These are phyloP conservation scores for Paramecium biaurelia DNA, from an alignment of 73 alveolate genomes.

Conservation along the genomic window DNA sequence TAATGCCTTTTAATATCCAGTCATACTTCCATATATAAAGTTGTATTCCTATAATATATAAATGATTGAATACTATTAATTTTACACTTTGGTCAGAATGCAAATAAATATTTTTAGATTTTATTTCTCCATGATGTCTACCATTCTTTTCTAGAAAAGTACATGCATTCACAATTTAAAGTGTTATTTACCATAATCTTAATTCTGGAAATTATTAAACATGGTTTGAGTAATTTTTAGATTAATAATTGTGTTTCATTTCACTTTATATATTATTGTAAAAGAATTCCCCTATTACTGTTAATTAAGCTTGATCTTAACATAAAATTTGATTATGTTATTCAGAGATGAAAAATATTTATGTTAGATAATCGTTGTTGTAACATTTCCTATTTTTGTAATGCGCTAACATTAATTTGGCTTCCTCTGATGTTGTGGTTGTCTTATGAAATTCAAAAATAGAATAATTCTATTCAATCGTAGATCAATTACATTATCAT, in stretches of 20 bases:
- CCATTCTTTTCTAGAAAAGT: neutral
- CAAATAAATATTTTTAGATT: neutral
- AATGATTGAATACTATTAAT: neutral
- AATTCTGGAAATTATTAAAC: neutral
- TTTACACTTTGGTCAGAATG: neutral
- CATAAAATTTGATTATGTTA: neutral
- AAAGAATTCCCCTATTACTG: neutral
- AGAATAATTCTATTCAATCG: neutral
- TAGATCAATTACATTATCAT: neutral
- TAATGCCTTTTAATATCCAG: neutral
- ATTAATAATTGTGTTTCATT: neutral
- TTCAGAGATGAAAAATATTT: neutral
- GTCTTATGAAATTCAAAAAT: neutral
- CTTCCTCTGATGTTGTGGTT: neutral
- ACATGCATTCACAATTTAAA: neutral
- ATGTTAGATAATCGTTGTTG: neutral
- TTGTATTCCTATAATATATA: neutral
- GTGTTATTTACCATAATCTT: conserved; percentile 3
- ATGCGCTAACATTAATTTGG: neutral
- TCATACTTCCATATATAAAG: neutral
- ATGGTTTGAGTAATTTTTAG: neutral
- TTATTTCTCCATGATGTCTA: neutral
- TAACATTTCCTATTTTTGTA: neutral
- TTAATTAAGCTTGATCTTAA: neutral
- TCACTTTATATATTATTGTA: neutral